phyloP scores from a whole-genome alignment of 2,329 filamentous ascomycete species.

The Aschersonia sp. region DNA sequence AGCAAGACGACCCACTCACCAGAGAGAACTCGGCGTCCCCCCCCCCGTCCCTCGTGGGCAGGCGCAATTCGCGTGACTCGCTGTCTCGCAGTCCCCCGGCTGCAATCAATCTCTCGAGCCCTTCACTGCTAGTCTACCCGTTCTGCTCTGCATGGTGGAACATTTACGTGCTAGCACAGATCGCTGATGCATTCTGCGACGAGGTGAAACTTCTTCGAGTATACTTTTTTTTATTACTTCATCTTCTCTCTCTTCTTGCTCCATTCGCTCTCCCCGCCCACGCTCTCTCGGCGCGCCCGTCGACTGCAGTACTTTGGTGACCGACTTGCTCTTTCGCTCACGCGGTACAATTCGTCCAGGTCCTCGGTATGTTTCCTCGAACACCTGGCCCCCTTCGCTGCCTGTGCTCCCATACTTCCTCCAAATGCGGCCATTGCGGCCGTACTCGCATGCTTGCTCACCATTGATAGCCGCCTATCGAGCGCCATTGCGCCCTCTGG shows the following conservation, averaged over 20 bases:
- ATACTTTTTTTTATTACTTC: neutral
- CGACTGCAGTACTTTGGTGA: too few species aligned
- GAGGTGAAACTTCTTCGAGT: neutral
- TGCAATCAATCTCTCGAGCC: neutral
- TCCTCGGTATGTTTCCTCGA: too few species aligned
- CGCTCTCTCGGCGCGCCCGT: too few species aligned
- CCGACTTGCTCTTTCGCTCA: too few species aligned
- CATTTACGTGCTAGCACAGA: neutral
- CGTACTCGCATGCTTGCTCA: too few species aligned
- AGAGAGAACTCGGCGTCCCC: neutral
- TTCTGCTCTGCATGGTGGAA: neutral
- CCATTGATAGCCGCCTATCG: too few species aligned
- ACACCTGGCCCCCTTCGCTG: too few species aligned
- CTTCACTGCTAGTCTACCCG: neutral
- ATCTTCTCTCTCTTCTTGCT: neutral
- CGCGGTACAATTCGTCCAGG: too few species aligned
- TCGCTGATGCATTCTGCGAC: neutral
- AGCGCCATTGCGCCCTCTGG: too few species aligned
- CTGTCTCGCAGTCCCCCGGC: neutral
- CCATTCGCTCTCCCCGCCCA: too few species aligned
- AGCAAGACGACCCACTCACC: neutral
- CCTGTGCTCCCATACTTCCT: too few species aligned
- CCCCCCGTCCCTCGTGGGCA: neutral
- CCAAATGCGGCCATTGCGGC: too few species aligned
- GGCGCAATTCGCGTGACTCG: neutral